Percentiles rank a stretch among this genome's conserved stretches.
Evolutionary conservation across 2,329 filamentous ascomycete species (phyloP).

Genomic region (Aureobasidium sp.): DNA sequence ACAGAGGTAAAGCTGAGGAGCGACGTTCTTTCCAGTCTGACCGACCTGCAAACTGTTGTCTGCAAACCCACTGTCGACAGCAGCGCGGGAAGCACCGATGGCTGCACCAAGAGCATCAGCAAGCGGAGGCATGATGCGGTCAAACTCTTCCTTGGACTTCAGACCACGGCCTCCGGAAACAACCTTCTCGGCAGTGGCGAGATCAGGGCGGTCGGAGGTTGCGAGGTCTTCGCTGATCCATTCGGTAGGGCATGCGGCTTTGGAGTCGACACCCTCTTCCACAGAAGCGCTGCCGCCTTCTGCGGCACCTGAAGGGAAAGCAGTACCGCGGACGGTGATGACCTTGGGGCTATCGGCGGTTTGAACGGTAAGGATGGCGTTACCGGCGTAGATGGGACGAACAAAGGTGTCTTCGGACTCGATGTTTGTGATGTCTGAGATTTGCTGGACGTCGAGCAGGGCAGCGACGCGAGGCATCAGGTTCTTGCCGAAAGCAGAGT

Average conservation of each 20-base stretch:
- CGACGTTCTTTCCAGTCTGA: constrained; percentile 97
- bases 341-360: constrained; percentile 79
- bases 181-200: constrained; percentile 79
- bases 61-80: constrained; percentile 93
- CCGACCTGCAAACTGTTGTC: constrained; percentile 98
- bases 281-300: constrained; percentile 67
- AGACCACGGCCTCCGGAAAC: constrained; percentile 90
- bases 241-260: constrained; percentile 62
- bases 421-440: constrained; percentile 83
- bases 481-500: constrained; percentile 96
- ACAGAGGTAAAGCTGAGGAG: constrained; percentile 88
- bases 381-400: constrained; percentile 93
- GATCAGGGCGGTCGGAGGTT: constrained; percentile 88
- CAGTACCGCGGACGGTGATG: constrained; percentile 86
- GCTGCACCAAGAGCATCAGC: constrained; percentile 92
- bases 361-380: constrained; percentile 93
- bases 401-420: constrained; percentile 87
- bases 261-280: constrained; percentile 77
- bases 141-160: constrained; percentile 97
- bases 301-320: constrained; percentile 68
- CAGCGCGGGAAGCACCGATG: constrained; percentile 87
- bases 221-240: constrained; percentile 93
- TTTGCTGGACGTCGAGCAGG: constrained; percentile 81
- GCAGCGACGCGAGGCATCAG: constrained; percentile 86
- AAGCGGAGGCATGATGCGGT: constrained; percentile 82